These are phyloP conservation scores for Melastoma malabathricum DNA, from an alignment of 345 rosid genomes.

Conservation along the genomic window DNA sequence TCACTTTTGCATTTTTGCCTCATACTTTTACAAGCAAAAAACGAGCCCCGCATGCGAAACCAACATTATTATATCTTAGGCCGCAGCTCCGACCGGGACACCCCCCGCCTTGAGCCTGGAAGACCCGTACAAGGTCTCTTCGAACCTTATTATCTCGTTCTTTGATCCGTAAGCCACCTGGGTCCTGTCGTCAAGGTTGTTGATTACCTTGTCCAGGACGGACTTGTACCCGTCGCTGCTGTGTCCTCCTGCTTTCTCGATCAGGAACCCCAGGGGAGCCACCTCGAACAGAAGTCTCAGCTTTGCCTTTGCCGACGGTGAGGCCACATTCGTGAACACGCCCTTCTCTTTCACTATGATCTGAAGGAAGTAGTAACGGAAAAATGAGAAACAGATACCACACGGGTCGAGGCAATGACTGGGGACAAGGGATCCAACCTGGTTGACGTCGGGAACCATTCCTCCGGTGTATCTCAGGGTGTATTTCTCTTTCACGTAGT, in stretches of 20 bases:
- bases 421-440: conserved; percentile 21
- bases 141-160: conserved; percentile 80
- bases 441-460: conserved; percentile 98
- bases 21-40: too few species aligned
- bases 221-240: conserved; percentile 77
- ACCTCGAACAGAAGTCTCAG: conserved; percentile 87
- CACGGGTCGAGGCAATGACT: neutral
- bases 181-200: conserved; percentile 75
- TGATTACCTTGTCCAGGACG: conserved; percentile 65
- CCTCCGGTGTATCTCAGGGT: conserved; percentile 99
- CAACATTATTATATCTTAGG: conserved; percentile 11
- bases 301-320: conserved; percentile 88
- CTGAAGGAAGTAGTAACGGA: conserved; percentile 14
- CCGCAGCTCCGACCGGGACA: conserved; percentile 57
- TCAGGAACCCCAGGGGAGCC: conserved; percentile 66
- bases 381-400: neutral
- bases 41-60: neutral
- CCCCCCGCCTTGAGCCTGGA: conserved; percentile 70
- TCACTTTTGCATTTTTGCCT: rapidly evolving
- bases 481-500: conserved; percentile 83
- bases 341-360: conserved; percentile 96
- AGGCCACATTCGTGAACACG: conserved; percentile 74
- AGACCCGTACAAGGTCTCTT: conserved; percentile 74
- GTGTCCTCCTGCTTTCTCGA: conserved; percentile 85
- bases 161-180: conserved; percentile 97